A percentile compares a stretch with the other conserved stretches of the same genome.
Conservation (phyloP, 2,329 filamentous ascomycete species). For the Claviceps pusilla region DNA sequence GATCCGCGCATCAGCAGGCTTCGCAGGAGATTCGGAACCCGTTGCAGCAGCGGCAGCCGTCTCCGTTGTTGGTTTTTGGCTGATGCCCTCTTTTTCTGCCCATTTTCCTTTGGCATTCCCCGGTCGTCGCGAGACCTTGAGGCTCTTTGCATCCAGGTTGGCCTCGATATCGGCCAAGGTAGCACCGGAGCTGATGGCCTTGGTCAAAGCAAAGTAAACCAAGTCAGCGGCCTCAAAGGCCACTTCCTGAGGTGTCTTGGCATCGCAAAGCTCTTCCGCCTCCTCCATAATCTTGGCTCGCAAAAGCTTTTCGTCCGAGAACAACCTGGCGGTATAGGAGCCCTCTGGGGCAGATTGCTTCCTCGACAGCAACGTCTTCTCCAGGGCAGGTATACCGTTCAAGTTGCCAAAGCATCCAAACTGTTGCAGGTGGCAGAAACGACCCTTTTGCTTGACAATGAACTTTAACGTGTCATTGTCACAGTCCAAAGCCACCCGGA, state of each 20-base stretch:
- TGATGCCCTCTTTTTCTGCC: slow-evolving; percentile 67
- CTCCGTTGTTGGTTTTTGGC: slow-evolving; percentile 18
- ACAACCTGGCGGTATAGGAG: slow-evolving; percentile 86
- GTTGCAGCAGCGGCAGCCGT: slow-evolving; percentile 15
- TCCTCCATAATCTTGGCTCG: slow-evolving; percentile 98
- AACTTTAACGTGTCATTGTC: slow-evolving; percentile 88
- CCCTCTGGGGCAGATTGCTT: slow-evolving; percentile 72
- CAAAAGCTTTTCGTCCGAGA: slow-evolving; percentile 78
- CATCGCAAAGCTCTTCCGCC: slow-evolving; percentile 84
- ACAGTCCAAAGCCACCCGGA: slow-evolving; percentile 77
- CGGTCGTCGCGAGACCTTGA: slow-evolving; percentile 85
- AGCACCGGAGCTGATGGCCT: slow-evolving; percentile 73
- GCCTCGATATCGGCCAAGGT: slow-evolving; percentile 77
- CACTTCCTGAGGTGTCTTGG: slow-evolving; percentile 65
- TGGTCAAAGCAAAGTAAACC: slow-evolving; percentile 88
- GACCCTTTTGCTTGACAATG: slow-evolving; percentile 74
- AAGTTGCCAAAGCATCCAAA: slow-evolving; percentile 85
- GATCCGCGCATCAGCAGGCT: slow-evolving; percentile 42
- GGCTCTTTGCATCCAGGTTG: slow-evolving; percentile 83
- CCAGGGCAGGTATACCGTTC: slow-evolving; percentile 64
- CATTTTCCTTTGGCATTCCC: slow-evolving; percentile 92
- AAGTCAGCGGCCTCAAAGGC: slow-evolving; percentile 92
- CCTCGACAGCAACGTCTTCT: slow-evolving; percentile 71
- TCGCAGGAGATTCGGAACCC: slow-evolving; percentile 18
- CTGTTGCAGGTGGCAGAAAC: slow-evolving; percentile 88